Conservation (phyloP, 768 basidiomycete species). For the Pleurotus djamor region DNA sequence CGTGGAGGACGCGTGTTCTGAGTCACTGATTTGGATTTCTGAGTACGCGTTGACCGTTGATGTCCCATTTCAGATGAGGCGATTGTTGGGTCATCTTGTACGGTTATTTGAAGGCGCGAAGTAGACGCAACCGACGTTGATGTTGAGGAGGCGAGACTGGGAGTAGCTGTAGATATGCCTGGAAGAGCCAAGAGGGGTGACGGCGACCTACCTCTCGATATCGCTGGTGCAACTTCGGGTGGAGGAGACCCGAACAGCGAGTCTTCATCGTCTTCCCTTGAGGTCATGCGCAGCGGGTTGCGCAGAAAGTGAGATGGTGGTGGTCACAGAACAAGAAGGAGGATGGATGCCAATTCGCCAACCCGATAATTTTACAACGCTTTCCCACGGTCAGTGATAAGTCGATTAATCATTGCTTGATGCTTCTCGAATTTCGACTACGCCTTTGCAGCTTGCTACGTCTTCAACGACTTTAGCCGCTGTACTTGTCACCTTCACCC, state of each 20-base stretch:
- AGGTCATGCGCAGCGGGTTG: background rate
- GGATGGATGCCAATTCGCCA: too few species aligned
- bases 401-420: too few species aligned
- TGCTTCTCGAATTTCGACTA: too few species aligned
- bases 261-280: conserved; percentile 47
- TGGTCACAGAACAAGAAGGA: background rate
- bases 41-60: conserved; percentile 7
- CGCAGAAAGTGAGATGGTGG: background rate
- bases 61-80: background rate
- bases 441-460: too few species aligned
- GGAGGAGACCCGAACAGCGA: conserved; percentile 86
- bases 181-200: conserved; percentile 61
- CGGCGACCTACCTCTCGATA: conserved; percentile 67
- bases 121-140: conserved; percentile 27
- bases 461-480: too few species aligned
- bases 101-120: conserved; percentile 9
- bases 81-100: background rate
- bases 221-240: conserved; percentile 44
- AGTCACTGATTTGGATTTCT: conserved; percentile 17
- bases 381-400: too few species aligned
- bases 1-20: conserved; percentile 9
- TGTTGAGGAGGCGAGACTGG: conserved; percentile 48
- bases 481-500: too few species aligned
- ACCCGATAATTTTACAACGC: too few species aligned
- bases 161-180: conserved; percentile 44